Evolutionary conservation across 164 flowering plant genomes (phyloP).

Genomic region (Aristolochia contorta): DNA sequence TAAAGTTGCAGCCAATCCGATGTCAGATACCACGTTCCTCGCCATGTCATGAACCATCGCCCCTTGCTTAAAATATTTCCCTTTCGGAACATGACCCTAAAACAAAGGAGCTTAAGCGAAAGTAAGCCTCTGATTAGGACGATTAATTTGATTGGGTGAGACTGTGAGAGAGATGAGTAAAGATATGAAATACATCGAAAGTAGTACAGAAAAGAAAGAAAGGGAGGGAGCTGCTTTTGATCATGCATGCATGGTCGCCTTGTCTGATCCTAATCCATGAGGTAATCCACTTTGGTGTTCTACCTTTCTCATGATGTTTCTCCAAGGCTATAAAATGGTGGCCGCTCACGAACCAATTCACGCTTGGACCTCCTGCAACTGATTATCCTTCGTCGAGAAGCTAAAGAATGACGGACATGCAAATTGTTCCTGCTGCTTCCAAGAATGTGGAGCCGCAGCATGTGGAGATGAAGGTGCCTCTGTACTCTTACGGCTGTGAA

Average conservation of each 20-base stretch:
- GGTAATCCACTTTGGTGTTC: too few species aligned
- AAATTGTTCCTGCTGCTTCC: conserved; percentile 50
- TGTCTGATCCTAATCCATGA: too few species aligned
- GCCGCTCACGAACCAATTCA: too few species aligned
- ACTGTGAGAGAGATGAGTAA: too few species aligned
- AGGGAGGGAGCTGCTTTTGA: neutral
- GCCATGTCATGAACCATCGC: neutral
- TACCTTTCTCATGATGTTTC: neutral
- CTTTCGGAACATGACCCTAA: conserved; percentile 2
- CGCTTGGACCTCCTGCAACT: neutral
- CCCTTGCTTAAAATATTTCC: neutral
- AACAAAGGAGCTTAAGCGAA: neutral
- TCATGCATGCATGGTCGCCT: too few species aligned
- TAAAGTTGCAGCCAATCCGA: neutral
- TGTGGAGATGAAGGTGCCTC: conserved; percentile 87
- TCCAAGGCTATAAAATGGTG: conserved; percentile 2
- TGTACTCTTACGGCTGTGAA: conserved; percentile 77
- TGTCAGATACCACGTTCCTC: conserved; percentile 6
- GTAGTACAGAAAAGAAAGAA: neutral
- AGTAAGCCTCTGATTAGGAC: neutral
- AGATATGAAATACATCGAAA: too few species aligned
- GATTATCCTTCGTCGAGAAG: neutral
- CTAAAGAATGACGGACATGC: conserved; percentile 38
- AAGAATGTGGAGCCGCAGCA: conserved; percentile 81
- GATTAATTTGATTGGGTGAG: too few species aligned